Conservation (phyloP, 2,329 filamentous ascomycete genomes). For the Leptographium flavum region DNA sequence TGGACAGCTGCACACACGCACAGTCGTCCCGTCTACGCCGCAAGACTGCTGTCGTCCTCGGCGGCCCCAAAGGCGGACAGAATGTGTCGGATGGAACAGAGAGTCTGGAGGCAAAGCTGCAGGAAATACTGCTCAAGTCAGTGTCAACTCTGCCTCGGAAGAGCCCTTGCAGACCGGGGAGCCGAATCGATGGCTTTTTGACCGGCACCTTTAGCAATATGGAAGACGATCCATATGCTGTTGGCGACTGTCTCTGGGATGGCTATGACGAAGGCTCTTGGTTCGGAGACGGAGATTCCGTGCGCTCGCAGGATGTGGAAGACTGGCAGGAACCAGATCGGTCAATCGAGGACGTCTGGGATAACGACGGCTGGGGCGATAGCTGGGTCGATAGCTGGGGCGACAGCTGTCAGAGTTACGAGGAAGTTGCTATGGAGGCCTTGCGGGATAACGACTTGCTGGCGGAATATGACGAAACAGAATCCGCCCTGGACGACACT, state of each 20-base stretch:
- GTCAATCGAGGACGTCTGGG: not conserved
- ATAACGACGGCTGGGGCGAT: not conserved
- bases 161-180: not conserved
- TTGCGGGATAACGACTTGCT: too few species aligned
- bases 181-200: not conserved
- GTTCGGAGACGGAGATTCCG: not conserved
- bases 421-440: too few species aligned
- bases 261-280: not conserved
- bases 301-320: constrained; percentile 7
- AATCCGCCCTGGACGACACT: too few species aligned
- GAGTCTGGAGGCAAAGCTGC: not conserved
- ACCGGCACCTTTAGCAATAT: not conserved
- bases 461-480: too few species aligned
- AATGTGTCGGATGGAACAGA: not conserved
- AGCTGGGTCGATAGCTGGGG: too few species aligned
- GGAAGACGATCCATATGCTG: too few species aligned
- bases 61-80: not conserved
- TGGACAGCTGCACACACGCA: constrained; percentile 5
- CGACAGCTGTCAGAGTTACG: too few species aligned
- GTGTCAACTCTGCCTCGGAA: not conserved
- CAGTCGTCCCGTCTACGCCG: constrained; percentile 7
- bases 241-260: not conserved
- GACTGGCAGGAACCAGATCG: constrained; percentile 1
- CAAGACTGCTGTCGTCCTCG: constrained; percentile 2
- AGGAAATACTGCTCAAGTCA: constrained; percentile 7